These are phyloP conservation scores for Amoebophrya sp. DNA, from an alignment of 169 alveolate genomes.

Conservation along the genomic window DNA sequence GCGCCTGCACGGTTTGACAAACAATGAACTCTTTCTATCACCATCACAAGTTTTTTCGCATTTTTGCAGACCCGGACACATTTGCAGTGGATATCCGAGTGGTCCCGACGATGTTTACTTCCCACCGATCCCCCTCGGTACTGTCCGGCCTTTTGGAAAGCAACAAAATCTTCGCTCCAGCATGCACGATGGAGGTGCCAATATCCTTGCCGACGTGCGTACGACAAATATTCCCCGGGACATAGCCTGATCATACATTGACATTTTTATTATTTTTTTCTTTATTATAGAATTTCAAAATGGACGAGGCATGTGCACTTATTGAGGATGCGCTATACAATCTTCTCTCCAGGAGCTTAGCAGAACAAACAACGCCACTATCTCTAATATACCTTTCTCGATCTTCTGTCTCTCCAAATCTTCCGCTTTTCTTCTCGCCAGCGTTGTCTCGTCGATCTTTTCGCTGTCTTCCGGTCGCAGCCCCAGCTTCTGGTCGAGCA, in stretches of 20 bases:
- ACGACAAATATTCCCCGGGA: not conserved
- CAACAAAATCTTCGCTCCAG: not conserved
- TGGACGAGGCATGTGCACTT: too few relatives aligned
- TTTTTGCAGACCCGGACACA: too few relatives aligned
- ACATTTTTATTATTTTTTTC: too few relatives aligned
- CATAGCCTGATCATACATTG: too few relatives aligned
- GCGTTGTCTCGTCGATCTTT: not conserved
- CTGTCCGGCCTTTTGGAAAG: not conserved
- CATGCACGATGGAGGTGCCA: constrained; percentile 7
- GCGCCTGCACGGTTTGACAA: too few relatives aligned
- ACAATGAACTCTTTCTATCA: too few relatives aligned
- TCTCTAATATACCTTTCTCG: not conserved
- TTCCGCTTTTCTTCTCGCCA: not conserved
- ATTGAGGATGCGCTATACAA: too few relatives aligned
- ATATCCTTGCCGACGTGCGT: not conserved
- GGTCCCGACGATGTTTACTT: not conserved
- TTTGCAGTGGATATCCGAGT: too few relatives aligned
- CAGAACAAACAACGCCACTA: too few relatives aligned
- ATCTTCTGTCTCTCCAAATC: not conserved
- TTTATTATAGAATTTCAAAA: too few relatives aligned
- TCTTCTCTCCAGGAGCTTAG: too few relatives aligned
- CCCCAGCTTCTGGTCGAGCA: constrained; percentile 7
- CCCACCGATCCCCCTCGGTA: not conserved
- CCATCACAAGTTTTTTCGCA: too few relatives aligned
- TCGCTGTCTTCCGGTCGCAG: not conserved